Percentiles rank a stretch among this genome's conserved stretches.
These are phyloP conservation scores for Talaromyces sp. DNA, from an alignment of 2,329 filamentous ascomycete genomes.

Conservation along the genomic window DNA sequence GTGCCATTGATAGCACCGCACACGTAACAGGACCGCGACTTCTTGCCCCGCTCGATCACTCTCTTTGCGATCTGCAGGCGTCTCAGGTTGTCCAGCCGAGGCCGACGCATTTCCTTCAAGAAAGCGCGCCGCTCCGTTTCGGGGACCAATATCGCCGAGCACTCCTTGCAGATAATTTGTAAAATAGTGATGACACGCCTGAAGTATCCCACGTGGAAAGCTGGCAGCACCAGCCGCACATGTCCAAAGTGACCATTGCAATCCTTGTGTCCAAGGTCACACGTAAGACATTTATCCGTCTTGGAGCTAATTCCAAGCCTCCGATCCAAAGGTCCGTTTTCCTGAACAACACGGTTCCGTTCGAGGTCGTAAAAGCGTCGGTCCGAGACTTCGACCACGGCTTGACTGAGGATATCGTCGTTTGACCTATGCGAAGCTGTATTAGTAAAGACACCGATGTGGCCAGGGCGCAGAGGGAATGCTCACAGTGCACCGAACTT, in stretches of 20 bases:
- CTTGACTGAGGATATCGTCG: conserved; percentile 92
- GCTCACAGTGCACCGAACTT: conserved; percentile 87
- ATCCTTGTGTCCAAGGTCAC: conserved; percentile 70
- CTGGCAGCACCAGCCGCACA: conserved; percentile 82
- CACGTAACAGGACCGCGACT: conserved; percentile 74
- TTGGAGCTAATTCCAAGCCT: conserved; percentile 89
- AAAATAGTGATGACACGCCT: conserved; percentile 88
- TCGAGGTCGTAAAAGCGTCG: conserved; percentile 88
- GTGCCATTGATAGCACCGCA: conserved; percentile 82
- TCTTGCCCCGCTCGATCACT: conserved; percentile 84
- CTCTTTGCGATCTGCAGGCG: conserved; percentile 79
- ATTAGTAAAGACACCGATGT: neutral
- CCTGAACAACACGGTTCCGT: conserved; percentile 67
- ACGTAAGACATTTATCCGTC: conserved; percentile 72
- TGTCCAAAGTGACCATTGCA: conserved; percentile 97
- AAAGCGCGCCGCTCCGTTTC: conserved; percentile 73
- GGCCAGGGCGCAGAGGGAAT: neutral
- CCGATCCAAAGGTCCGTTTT: conserved; percentile 80
- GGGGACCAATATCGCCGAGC: conserved; percentile 74
- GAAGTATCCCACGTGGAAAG: conserved; percentile 93
- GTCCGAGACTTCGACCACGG: conserved; percentile 90
- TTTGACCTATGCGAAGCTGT: conserved; percentile 58
- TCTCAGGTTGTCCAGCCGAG: conserved; percentile 79
- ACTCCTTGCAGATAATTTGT: conserved; percentile 95
- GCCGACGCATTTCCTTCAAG: conserved; percentile 73